Evolutionary conservation across 345 rosid species (phyloP).

Genomic region (Erucastrum elatum): DNA sequence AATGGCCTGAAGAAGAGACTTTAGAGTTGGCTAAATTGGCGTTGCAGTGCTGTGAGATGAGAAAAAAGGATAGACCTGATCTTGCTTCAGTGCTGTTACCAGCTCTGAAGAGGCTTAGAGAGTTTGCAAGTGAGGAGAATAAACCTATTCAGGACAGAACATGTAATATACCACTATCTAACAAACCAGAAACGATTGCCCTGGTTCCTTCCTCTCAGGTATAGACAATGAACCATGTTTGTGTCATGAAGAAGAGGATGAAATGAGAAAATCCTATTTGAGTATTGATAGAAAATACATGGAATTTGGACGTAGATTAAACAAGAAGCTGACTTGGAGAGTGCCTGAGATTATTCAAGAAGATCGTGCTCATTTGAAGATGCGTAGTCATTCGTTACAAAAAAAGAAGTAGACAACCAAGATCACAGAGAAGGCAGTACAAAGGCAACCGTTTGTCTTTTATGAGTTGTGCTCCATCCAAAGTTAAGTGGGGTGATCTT

Average conservation of each 20-base stretch:
- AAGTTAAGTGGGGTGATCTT: constrained; percentile 3
- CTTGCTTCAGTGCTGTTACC: constrained; percentile 43
- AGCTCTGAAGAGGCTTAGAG: constrained; percentile 48
- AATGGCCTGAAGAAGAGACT: constrained; percentile 43
- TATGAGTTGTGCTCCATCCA: constrained; percentile 43
- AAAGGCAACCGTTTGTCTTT: constrained; percentile 43
- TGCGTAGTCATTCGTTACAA: neutral
- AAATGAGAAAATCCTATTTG: constrained; percentile 37
- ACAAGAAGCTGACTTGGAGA: constrained; percentile 20
- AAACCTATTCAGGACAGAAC: constrained; percentile 18
- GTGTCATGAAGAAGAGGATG: constrained; percentile 27
- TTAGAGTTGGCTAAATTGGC: constrained; percentile 61
- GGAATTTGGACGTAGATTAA: constrained; percentile 42
- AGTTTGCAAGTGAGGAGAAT: constrained; percentile 40
- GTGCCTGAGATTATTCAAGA: constrained; percentile 17
- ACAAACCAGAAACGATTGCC: neutral
- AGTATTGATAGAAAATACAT: constrained; percentile 38
- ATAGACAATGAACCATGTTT: constrained; percentile 15
- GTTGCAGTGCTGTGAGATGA: constrained; percentile 43
- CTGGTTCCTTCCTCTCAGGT: constrained; percentile 21
- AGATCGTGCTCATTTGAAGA: neutral
- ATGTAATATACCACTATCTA: neutral
- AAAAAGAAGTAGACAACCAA: constrained; percentile 21
- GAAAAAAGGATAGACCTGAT: constrained; percentile 65
- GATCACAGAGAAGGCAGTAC: neutral